phyloP scores from a whole-genome alignment of 169 alveolate species.

The Plasmodium vivax region DNA sequence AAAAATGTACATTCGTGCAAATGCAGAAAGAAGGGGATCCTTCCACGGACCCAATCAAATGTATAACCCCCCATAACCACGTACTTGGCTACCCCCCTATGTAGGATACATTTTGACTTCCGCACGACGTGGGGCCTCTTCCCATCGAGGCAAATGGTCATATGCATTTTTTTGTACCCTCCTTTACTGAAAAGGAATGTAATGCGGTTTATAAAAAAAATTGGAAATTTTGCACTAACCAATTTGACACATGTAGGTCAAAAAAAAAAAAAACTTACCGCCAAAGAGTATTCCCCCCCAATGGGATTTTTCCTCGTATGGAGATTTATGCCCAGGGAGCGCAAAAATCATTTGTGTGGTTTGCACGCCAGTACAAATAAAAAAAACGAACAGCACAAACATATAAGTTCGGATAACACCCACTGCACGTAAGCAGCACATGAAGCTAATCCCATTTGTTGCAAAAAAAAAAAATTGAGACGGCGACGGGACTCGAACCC shows the following conservation, averaged over 20 bases:
- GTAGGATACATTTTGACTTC: neutral
- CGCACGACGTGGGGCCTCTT: neutral
- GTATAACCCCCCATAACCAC: neutral
- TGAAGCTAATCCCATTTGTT: too few species aligned
- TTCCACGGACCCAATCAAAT: neutral
- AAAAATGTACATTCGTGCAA: neutral
- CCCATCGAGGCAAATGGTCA: neutral
- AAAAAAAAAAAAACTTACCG: neutral
- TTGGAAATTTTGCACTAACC: neutral
- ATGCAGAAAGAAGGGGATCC: neutral
- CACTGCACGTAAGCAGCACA: neutral
- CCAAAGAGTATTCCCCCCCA: neutral
- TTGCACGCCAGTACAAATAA: neutral
- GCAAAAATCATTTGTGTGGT: neutral
- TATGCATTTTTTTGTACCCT: neutral
- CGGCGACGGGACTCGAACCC: constrained; percentile 98
- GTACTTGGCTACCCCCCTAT: neutral
- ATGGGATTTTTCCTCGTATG: neutral
- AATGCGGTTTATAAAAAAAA: neutral
- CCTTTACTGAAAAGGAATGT: neutral
- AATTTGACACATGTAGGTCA: neutral
- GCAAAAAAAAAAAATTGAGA: constrained; percentile 10
- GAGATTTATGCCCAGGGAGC: neutral
- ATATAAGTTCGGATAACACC: neutral
- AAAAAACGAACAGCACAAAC: too few species aligned